Percentiles rank a stretch among this genome's conserved stretches.
phyloP scores from a whole-genome alignment of 352 stramenopile species.

The Saprolegnia parasitica region DNA sequence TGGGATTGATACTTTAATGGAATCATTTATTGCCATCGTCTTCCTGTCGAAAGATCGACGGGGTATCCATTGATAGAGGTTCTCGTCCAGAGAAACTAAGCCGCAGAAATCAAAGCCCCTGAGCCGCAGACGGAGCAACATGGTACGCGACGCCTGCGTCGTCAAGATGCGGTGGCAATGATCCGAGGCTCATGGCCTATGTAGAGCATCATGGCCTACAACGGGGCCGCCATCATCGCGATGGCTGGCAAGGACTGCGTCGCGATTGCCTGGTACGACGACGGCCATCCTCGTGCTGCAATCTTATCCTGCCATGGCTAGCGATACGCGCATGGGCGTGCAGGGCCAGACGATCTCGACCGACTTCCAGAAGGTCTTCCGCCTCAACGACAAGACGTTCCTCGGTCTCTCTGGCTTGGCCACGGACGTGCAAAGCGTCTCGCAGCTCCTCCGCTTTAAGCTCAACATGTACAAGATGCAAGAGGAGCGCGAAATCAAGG shows the following conservation, averaged over 20 bases:
- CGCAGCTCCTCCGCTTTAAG: constrained; percentile 92
- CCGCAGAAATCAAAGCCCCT: constrained; percentile 18
- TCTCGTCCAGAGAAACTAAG: not conserved
- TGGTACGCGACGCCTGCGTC: not conserved
- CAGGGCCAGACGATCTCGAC: constrained; percentile 96
- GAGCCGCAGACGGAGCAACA: constrained; percentile 2
- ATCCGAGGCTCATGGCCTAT: not conserved
- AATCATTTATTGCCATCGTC: too few relatives aligned
- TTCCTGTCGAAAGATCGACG: not conserved
- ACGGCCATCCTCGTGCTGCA: not conserved
- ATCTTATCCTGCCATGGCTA: constrained; percentile 33
- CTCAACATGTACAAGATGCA: constrained; percentile 98
- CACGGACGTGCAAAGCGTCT: constrained; percentile 97
- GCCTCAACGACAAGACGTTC: constrained; percentile 94
- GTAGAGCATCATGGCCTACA: constrained; percentile 92
- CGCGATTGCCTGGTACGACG: constrained; percentile 90
- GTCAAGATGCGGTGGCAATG: not conserved
- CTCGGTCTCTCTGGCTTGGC: constrained; percentile 96
- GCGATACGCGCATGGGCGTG: constrained; percentile 94
- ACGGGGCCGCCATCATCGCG: constrained; percentile 97
- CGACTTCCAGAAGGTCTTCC: constrained; percentile 99
- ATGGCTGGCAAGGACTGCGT: constrained; percentile 99
- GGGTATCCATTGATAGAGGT: not conserved
- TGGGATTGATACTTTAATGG: too few relatives aligned
- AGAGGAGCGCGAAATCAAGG: constrained; percentile 98